Evolutionary conservation across 805 yeast genomes (phyloP).

Genomic region (Yamadazyma insecticola): DNA sequence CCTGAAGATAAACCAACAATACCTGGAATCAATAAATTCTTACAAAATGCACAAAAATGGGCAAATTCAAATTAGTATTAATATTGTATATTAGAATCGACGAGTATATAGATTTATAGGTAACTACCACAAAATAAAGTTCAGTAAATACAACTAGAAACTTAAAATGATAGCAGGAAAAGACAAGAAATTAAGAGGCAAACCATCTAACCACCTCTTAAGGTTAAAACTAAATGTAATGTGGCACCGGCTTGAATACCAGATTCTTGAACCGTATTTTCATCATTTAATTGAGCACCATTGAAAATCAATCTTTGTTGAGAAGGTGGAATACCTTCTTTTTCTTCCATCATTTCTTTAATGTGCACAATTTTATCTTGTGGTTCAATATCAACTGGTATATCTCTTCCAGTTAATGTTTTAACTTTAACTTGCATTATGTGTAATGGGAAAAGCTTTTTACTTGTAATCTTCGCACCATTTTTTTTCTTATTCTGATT

Average conservation of each 20-base stretch:
- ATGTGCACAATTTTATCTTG: constrained; percentile 64
- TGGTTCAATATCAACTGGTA: constrained; percentile 70
- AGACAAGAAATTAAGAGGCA: too few relatives aligned
- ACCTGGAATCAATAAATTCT: constrained; percentile 29
- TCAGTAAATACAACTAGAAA: too few relatives aligned
- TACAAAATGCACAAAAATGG: constrained; percentile 41
- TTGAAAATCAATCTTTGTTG: constrained; percentile 89
- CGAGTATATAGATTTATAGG: background rate
- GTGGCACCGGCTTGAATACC: constrained; percentile 84
- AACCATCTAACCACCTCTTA: constrained; percentile 94
- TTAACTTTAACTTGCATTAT: constrained; percentile 65
- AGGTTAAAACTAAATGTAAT: constrained; percentile 83
- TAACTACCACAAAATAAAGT: too few relatives aligned
- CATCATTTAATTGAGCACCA: constrained; percentile 91
- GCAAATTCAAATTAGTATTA: too few relatives aligned
- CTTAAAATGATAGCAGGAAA: too few relatives aligned
- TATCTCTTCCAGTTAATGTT: constrained; percentile 82
- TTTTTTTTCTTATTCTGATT: background rate
- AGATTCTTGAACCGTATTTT: constrained; percentile 62
- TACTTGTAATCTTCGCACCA: too few relatives aligned
- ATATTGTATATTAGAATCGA: background rate
- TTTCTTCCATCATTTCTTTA: constrained; percentile 90
- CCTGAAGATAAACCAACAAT: constrained; percentile 50
- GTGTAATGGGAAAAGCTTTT: too few relatives aligned
- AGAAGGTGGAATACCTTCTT: constrained; percentile 94